Conservation (phyloP, 2,329 filamentous ascomycete species). For the Talaromyces atroroseus region DNA sequence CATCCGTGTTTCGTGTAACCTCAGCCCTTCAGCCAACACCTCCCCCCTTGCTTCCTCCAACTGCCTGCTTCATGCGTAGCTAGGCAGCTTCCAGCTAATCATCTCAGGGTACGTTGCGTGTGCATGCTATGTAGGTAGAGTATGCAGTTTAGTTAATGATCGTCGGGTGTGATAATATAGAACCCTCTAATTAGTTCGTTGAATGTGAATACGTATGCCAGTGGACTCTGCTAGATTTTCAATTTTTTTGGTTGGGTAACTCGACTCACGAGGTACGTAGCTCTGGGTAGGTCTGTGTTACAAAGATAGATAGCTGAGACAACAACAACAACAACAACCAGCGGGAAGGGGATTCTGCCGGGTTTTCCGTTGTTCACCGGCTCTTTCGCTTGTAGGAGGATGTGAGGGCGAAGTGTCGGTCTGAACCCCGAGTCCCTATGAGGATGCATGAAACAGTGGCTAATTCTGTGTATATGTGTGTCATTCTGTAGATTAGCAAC, state of each 20-base stretch:
- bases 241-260: background rate
- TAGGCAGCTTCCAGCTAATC: background rate
- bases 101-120: background rate
- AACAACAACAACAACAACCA: background rate
- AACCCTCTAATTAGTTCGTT: background rate
- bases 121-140: background rate
- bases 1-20: slow-evolving; percentile 6
- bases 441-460: no score
- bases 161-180: background rate
- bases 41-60: slow-evolving; percentile 5
- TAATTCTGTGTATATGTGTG: no score
- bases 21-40: background rate
- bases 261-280: background rate
- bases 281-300: background rate
- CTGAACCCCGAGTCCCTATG: background rate
- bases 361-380: background rate
- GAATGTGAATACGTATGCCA: background rate
- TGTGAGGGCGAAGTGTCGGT: background rate
- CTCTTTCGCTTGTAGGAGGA: background rate
- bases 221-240: background rate
- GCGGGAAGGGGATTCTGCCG: background rate
- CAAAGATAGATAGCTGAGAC: background rate
- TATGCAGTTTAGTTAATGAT: background rate
- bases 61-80: background rate
- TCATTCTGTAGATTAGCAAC: no score